Evolutionary conservation across 345 rosid genomes (phyloP).

Genomic region (Boechera retrofracta): DNA sequence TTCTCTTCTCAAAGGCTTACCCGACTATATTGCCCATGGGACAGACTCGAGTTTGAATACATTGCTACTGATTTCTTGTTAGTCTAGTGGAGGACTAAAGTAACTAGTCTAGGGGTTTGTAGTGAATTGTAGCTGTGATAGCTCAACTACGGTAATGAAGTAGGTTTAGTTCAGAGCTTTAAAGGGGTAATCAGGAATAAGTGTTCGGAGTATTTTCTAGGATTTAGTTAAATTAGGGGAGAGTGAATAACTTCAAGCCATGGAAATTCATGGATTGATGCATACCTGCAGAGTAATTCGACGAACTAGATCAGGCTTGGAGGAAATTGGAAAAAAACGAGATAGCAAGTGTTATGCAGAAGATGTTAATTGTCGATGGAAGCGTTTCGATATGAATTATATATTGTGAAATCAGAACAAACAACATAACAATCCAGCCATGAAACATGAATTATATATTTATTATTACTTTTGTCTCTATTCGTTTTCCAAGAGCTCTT

Average conservation of each 20-base stretch:
- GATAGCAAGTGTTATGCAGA: neutral
- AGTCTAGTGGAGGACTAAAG: slow-evolving; percentile 1
- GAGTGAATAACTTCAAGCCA: neutral
- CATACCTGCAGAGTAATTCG: neutral
- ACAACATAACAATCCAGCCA: slow-evolving; percentile 19
- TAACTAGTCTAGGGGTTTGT: slow-evolving; percentile 13
- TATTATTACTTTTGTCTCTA: slow-evolving; percentile 14
- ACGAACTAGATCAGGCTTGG: neutral
- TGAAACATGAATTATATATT: slow-evolving; percentile 27
- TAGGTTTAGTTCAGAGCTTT: neutral
- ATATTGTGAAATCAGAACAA: slow-evolving; percentile 16
- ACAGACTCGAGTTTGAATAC: neutral
- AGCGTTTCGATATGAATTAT: slow-evolving; percentile 17
- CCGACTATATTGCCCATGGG: neutral
- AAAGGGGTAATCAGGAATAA: neutral
- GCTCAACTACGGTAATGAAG: slow-evolving; percentile 5
- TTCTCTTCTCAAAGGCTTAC: slow-evolving; percentile 4
- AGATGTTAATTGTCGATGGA: slow-evolving; percentile 4
- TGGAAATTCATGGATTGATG: neutral
- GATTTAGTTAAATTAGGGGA: neutral
- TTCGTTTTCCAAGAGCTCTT: slow-evolving; percentile 30
- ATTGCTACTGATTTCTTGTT: slow-evolving; percentile 13
- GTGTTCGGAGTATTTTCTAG: neutral
- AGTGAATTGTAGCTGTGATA: slow-evolving; percentile 9
- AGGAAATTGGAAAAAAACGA: neutral